Conservation (phyloP, 257 asterid species). For the Nemophila menziesii region DNA sequence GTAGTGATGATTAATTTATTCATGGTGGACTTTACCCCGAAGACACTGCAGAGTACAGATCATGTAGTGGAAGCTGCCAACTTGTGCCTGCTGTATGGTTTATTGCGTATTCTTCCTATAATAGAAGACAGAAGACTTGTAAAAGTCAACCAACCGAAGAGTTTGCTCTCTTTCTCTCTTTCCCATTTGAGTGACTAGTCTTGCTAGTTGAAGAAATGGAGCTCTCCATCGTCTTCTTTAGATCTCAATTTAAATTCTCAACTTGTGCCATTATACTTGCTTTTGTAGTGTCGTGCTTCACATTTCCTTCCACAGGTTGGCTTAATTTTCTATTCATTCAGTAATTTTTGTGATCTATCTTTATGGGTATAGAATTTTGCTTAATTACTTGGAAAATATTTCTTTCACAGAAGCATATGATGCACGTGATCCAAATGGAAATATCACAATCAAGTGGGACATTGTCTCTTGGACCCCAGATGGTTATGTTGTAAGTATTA, state of each 20-base stretch:
- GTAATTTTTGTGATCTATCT: background rate
- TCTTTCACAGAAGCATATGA: constrained; percentile 61
- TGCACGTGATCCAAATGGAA: constrained; percentile 79
- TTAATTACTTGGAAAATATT: background rate
- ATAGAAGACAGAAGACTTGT: no score
- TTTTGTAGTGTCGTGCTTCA: constrained; percentile 11
- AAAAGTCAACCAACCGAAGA: no score
- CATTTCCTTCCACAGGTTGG: constrained; percentile 9
- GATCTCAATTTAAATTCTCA: constrained; percentile 6
- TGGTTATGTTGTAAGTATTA: constrained; percentile 62
- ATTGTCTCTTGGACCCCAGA: constrained; percentile 65
- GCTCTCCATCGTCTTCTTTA: background rate
- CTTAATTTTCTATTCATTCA: background rate
- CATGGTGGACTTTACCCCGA: no score
- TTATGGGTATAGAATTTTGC: background rate
- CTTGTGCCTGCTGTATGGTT: no score
- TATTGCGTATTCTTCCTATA: no score
- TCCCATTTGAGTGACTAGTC: no score
- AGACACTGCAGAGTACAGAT: no score
- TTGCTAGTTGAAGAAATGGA: constrained; percentile 11
- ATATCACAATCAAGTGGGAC: constrained; percentile 78
- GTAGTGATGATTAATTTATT: no score
- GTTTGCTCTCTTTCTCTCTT: no score
- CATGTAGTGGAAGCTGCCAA: no score
- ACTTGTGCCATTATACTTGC: constrained; percentile 4